phyloP scores from a whole-genome alignment of 441 rosid genomes.

The Viola pubescens region DNA sequence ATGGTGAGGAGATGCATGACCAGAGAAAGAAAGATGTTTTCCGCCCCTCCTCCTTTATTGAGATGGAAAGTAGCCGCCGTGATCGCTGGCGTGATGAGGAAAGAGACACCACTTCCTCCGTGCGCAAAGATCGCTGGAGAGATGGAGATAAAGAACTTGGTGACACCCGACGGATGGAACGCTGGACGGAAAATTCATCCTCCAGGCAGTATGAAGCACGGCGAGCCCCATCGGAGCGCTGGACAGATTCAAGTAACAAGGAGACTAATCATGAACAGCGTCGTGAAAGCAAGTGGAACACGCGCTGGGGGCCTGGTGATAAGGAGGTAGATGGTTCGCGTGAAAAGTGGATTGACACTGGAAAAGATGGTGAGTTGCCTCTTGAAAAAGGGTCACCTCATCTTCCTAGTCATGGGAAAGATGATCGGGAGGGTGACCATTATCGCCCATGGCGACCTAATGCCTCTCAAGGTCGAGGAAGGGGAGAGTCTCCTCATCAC shows the following conservation, averaged over 20 bases:
- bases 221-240: slow-evolving; percentile 66
- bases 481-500: slow-evolving; percentile 65
- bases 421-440: slow-evolving; percentile 66
- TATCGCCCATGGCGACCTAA: slow-evolving; percentile 81
- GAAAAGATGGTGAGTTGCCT: slow-evolving; percentile 57
- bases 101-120: slow-evolving; percentile 66
- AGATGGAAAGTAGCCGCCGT: slow-evolving; percentile 67
- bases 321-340: slow-evolving; percentile 52
- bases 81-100: slow-evolving; percentile 99
- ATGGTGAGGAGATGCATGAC: slow-evolving; percentile 56
- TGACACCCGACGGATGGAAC: slow-evolving; percentile 56
- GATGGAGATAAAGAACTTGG: slow-evolving; percentile 73
- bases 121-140: slow-evolving; percentile 80
- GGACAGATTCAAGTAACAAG: slow-evolving; percentile 73
- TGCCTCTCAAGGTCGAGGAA: slow-evolving; percentile 60
- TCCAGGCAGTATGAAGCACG: slow-evolving; percentile 58
- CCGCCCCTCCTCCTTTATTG: slow-evolving; percentile 80
- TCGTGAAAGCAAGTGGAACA: slow-evolving; percentile 97
- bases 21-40: slow-evolving; percentile 84
- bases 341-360: slow-evolving; percentile 58
- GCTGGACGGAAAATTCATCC: slow-evolving; percentile 68
- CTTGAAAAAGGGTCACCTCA: slow-evolving; percentile 55
- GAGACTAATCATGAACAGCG: slow-evolving; percentile 70
- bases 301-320: slow-evolving; percentile 95
- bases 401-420: slow-evolving; percentile 47